Base-by-base conservation (phyloP, 2,329 filamentous ascomycete species). In the Botrytis galanthina region DNA sequence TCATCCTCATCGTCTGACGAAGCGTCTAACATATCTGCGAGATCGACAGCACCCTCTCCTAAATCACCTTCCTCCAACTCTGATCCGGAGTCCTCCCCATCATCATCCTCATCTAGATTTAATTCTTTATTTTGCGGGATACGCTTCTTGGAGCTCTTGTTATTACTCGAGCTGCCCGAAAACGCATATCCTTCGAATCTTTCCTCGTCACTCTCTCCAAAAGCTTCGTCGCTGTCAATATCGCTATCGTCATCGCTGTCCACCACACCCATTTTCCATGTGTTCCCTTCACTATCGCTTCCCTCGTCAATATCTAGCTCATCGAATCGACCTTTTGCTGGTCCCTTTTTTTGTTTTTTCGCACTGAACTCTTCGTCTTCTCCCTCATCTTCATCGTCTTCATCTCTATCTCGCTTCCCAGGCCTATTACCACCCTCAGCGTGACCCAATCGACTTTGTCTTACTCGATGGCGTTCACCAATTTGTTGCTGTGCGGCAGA, bases 1-100 rank as follows among this genome's bases (percentile, higher is more conserved):
- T 70, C 72, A 75, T 87, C 88, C 80, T 97, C 94, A 79, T 96
- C 91, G 79, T 97, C 95, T 78, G 93, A 96, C n/a, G 75, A 75
- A 35, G 73, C 73, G 59, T 77, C 75, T 14, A 77, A 62, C 76
- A 76, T 76, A 20, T 75, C 73, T 61, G 75, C 77, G 71, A 78
- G 75, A 74, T 78, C 77, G 70, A 78, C 73, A 26, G 77, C 76
- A 57, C 87, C 86, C 18, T 83, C 83, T 32, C 84, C 84, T 12
- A 88, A n/a, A 39, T 95, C 94, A 69, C 97, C 85, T 76, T 91
- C 90, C 73, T 95, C 92, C 26, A 89, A 85, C 61, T 87, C 86
- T 22, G 81, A 82, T 54, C 82, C 81, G 4, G 81, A 82, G 48
- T 81, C 81, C 14, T 80, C 83, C 72, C 78, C 78, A 6, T 78